Base-by-base conservation (phyloP, 331 rosid genomes). In the Rosa hybrid region DNA sequence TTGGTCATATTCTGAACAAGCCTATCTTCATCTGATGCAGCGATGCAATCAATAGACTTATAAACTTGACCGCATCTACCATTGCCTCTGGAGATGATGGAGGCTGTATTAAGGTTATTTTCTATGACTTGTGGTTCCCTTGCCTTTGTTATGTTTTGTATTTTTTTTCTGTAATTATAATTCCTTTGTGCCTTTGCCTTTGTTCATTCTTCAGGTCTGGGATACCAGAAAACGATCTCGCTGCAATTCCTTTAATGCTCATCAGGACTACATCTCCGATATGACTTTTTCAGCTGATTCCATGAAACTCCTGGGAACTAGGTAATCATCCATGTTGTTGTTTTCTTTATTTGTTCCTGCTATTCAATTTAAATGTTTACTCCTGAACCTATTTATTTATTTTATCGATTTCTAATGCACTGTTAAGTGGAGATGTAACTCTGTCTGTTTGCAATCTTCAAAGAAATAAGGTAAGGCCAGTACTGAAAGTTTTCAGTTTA, bases 391-490 rank as follows among this genome's bases (percentile, higher is more conserved):
- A 48, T 41, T 75, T 25, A 23, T 62, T 76, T 76, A 18, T 62
- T 13, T 12, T 25, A 17, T 23, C 1, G 30, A 4, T 42, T 42
- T 60, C 8, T 57, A 81, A 88, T 78, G 69, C 45, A 57, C 77
- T 85, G 63, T 87, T 12, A 50, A 94, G 97, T 91, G 97, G 97
- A 74, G 98, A 92, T 65, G 98, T 97, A 78, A 90, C 98, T 73
- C 91, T 94, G 41, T 92, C 98, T 84, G 97, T 94, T 75, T 92
- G 91, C 91, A 92, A 90, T 89, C 93, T 94, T 78, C 86, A 97
- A 50, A 85, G 90, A 83, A 92, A 92, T 79, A 91, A 83, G 87
- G 98, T 92, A 84, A 84, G 97, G 63, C 12, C 72, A 44, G 59
- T 51, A 20, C 71, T 30, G 21, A 68, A 45, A 11, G 18, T 21